These are phyloP conservation scores for Polytrichum formosum DNA, from an alignment of 225 moss, liverwort and hornwort species.

Conservation along the genomic window DNA sequence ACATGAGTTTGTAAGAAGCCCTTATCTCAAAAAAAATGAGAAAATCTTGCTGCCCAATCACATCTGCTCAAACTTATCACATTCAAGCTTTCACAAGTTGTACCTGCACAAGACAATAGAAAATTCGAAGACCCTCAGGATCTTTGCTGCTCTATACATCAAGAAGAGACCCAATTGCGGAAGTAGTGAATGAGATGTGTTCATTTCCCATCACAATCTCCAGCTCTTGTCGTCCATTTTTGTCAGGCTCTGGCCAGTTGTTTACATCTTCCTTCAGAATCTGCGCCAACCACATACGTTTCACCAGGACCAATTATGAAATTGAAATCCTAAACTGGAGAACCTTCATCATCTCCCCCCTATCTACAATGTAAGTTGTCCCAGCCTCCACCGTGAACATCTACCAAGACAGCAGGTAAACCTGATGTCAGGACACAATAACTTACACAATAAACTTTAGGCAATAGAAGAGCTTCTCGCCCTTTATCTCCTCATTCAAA, in stretches of 20 bases:
- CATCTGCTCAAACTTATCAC: not conserved
- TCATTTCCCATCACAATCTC: too few relatives aligned
- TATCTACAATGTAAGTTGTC: not conserved
- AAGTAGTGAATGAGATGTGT: too few relatives aligned
- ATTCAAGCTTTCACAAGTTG: too few relatives aligned
- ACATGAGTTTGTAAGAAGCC: too few relatives aligned
- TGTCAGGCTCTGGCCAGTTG: too few relatives aligned
- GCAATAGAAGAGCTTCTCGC: not conserved
- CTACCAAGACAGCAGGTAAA: too few relatives aligned
- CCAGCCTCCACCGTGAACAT: too few relatives aligned
- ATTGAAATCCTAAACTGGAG: not conserved
- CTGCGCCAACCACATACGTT: conserved; percentile 9
- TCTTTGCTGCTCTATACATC: conserved; percentile 98
- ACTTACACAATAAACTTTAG: not conserved
- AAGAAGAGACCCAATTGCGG: too few relatives aligned
- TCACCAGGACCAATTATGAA: not conserved
- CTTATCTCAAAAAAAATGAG: too few relatives aligned
- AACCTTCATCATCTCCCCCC: not conserved
- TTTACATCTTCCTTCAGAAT: too few relatives aligned
- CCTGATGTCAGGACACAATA: too few relatives aligned
- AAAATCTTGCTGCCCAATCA: not conserved
- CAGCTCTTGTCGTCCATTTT: too few relatives aligned
- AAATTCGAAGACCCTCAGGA: conserved; percentile 87
- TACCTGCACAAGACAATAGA: conserved; percentile 94
- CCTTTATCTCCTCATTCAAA: not conserved